Percentiles rank a stretch among this genome's conserved stretches.
Evolutionary conservation across 83 land plant genomes (phyloP).

Genomic region (Picea abies): DNA sequence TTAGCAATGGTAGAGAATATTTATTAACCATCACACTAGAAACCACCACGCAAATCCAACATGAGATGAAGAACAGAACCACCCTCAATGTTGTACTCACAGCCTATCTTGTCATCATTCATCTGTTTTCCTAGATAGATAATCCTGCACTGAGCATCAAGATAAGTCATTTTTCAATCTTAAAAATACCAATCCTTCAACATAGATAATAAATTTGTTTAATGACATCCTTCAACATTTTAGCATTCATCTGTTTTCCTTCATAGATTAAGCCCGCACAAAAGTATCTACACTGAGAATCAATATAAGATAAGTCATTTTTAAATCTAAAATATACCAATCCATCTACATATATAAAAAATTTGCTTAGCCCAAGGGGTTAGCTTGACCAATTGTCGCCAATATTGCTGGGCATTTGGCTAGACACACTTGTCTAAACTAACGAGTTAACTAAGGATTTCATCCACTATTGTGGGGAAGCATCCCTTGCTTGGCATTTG

Average conservation of each 20-base stretch:
- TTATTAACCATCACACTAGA: not conserved
- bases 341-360: too few relatives aligned
- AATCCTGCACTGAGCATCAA: constrained; percentile 6
- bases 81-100: constrained; percentile 20
- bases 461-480: too few relatives aligned
- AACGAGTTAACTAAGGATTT: too few relatives aligned
- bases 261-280: not conserved
- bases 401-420: too few relatives aligned
- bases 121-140: constrained; percentile 23
- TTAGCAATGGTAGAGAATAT: not conserved
- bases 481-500: too few relatives aligned
- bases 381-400: too few relatives aligned
- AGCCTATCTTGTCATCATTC: constrained; percentile 18
- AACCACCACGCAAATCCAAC: constrained; percentile 20
- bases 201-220: too few relatives aligned
- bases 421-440: too few relatives aligned
- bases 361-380: too few relatives aligned
- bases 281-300: not conserved
- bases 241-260: constrained; percentile 18
- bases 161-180: too few relatives aligned
- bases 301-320: not conserved
- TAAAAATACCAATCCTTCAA: too few relatives aligned
- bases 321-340: too few relatives aligned
- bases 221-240: not conserved
- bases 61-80: constrained; percentile 29